These are phyloP conservation scores for Forsythia viridissima DNA, from an alignment of 257 asterid genomes.

Conservation along the genomic window DNA sequence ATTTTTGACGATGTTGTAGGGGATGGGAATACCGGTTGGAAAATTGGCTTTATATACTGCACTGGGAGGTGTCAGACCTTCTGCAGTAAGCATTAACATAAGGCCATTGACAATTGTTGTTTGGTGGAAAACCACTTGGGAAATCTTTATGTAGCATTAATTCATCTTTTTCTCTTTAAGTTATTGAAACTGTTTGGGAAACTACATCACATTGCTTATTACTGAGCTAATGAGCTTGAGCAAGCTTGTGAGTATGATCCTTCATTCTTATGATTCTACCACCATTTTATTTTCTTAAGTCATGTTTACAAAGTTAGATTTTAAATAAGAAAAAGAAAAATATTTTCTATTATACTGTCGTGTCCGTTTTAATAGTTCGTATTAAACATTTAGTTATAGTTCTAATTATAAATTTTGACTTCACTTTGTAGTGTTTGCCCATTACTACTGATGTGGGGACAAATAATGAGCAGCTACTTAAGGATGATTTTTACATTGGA, in stretches of 20 bases:
- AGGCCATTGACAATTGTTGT: not conserved
- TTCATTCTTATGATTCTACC: too few relatives aligned
- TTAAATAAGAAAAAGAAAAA: too few relatives aligned
- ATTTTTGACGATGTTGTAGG: constrained; percentile 42
- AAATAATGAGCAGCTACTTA: not conserved
- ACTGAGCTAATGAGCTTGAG: too few relatives aligned
- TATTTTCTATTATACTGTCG: too few relatives aligned
- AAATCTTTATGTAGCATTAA: not conserved
- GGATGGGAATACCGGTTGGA: constrained; percentile 98
- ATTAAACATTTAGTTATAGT: too few relatives aligned
- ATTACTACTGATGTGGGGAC: not conserved
- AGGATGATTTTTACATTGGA: not conserved
- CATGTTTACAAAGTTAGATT: too few relatives aligned
- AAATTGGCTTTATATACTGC: constrained; percentile 84
- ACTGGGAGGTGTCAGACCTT: constrained; percentile 94
- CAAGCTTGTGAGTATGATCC: too few relatives aligned
- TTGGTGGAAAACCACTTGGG: not conserved
- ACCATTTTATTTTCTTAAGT: too few relatives aligned
- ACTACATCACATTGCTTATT: too few relatives aligned
- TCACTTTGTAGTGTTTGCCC: not conserved
- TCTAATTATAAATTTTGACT: not conserved
- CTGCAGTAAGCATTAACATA: constrained; percentile 57
- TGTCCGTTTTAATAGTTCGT: not conserved
- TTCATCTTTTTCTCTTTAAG: too few relatives aligned
- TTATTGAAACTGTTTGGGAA: too few relatives aligned